These are phyloP conservation scores for Henckelia pumila DNA, from an alignment of 257 asterid genomes.

Conservation along the genomic window DNA sequence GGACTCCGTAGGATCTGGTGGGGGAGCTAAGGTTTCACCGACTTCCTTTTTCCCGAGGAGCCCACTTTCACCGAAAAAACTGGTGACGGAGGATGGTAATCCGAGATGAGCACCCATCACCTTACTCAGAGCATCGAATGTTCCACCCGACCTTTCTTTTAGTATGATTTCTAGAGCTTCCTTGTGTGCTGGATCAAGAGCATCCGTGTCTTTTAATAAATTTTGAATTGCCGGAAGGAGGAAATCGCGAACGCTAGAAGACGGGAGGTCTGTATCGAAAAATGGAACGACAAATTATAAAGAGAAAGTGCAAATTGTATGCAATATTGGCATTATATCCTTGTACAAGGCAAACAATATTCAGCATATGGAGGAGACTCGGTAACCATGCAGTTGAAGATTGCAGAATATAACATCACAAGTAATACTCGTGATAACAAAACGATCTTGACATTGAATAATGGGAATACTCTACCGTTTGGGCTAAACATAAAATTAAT, in stretches of 20 bases:
- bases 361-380: too few relatives aligned
- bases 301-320: too few relatives aligned
- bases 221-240: constrained; percentile 93
- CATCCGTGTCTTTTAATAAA: constrained; percentile 75
- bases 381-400: too few relatives aligned
- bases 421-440: too few relatives aligned
- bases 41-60: constrained; percentile 70
- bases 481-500: too few relatives aligned
- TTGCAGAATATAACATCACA: too few relatives aligned
- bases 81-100: constrained; percentile 73
- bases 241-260: constrained; percentile 65
- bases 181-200: constrained; percentile 98
- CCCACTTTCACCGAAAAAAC: constrained; percentile 88
- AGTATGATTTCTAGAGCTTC: constrained; percentile 93
- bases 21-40: constrained; percentile 40
- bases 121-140: constrained; percentile 76
- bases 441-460: too few relatives aligned
- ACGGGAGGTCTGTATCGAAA: constrained; percentile 63
- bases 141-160: constrained; percentile 91
- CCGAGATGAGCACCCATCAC: constrained; percentile 97
- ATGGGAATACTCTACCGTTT: too few relatives aligned
- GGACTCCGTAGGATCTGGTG: constrained; percentile 36
- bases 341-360: too few relatives aligned
- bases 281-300: background rate
- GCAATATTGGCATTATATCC: too few relatives aligned